A percentile compares a stretch with the other conserved stretches of the same genome.
These are phyloP conservation scores for Mycena alexandri DNA, from an alignment of 768 basidiomycete species.

Conservation along the genomic window DNA sequence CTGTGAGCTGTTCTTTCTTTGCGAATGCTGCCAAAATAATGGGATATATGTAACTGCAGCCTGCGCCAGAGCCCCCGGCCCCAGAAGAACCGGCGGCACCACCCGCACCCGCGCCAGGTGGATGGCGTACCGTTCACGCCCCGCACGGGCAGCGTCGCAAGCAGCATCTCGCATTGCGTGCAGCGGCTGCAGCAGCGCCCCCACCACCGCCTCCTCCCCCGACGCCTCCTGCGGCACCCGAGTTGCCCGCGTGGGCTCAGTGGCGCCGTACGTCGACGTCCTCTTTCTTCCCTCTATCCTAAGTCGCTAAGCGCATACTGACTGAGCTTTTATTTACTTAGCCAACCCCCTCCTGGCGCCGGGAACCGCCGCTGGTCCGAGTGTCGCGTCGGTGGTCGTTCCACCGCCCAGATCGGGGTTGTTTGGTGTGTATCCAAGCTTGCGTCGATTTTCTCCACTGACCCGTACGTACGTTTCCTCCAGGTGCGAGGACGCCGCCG, in stretches of 20 bases:
- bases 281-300: background rate
- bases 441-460: background rate
- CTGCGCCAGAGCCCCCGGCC: constrained; percentile 44
- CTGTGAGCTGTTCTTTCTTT: constrained; percentile 44
- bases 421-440: constrained; percentile 5
- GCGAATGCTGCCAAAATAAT: constrained; percentile 1
- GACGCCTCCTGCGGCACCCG: constrained; percentile 42
- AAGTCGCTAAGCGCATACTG: background rate
- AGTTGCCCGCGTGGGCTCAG: constrained; percentile 67
- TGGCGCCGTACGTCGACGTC: constrained; percentile 61
- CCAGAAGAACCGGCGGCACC: constrained; percentile 47
- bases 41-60: constrained; percentile 18
- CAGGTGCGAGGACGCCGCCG: constrained; percentile 31
- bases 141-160: constrained; percentile 44
- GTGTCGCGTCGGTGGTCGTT: background rate
- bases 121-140: constrained; percentile 66
- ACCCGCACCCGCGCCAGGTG: constrained; percentile 58
- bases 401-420: constrained; percentile 25
- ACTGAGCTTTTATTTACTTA: background rate
- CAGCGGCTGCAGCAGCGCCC: constrained; percentile 32
- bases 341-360: constrained; percentile 28
- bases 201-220: constrained; percentile 43
- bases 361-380: constrained; percentile 14
- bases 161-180: constrained; percentile 42
- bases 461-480: background rate